phyloP scores from a whole-genome alignment of 2,329 filamentous ascomycete species.

The Scytalidium sp. region DNA sequence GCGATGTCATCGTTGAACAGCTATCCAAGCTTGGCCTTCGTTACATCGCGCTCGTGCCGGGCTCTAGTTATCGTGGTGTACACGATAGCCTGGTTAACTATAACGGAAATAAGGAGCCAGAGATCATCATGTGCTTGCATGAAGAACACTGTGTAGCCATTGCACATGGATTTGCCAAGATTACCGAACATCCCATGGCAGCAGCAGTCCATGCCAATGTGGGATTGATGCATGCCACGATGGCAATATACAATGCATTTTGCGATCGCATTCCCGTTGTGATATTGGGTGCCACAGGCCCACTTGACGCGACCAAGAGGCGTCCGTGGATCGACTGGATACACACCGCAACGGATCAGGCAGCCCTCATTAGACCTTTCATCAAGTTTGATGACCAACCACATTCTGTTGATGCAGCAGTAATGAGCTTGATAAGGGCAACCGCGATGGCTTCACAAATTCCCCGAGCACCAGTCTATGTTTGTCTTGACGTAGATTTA shows the following conservation, averaged over 20 bases:
- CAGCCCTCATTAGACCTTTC: not conserved
- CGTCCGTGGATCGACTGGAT: slow-evolving; percentile 4
- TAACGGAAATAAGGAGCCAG: slow-evolving; percentile 1
- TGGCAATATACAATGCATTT: slow-evolving; percentile 5
- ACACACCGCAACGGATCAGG: not conserved
- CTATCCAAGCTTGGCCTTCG: not conserved
- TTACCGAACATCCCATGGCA: not conserved
- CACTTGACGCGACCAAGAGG: slow-evolving; percentile 1
- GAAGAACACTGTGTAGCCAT: slow-evolving; percentile 3
- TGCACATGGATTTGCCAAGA: slow-evolving; percentile 3
- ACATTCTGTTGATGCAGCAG: not conserved
- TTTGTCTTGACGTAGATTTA: not conserved
- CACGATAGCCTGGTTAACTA: slow-evolving; percentile 4
- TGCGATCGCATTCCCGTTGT: slow-evolving; percentile 1
- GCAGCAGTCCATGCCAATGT: slow-evolving; percentile 2
- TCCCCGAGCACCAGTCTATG: not conserved
- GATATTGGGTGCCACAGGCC: slow-evolving; percentile 2
- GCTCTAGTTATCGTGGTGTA: not conserved
- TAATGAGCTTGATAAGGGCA: not conserved
- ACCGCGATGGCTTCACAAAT: not conserved
- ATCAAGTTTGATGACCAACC: not conserved
- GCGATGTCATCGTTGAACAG: not conserved
- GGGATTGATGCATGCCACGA: slow-evolving; percentile 3
- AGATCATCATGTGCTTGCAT: slow-evolving; percentile 3
- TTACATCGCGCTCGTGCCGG: not conserved